phyloP scores from a whole-genome alignment of 805 yeast genomes.

The Tetrapisispora namnaoensis region DNA sequence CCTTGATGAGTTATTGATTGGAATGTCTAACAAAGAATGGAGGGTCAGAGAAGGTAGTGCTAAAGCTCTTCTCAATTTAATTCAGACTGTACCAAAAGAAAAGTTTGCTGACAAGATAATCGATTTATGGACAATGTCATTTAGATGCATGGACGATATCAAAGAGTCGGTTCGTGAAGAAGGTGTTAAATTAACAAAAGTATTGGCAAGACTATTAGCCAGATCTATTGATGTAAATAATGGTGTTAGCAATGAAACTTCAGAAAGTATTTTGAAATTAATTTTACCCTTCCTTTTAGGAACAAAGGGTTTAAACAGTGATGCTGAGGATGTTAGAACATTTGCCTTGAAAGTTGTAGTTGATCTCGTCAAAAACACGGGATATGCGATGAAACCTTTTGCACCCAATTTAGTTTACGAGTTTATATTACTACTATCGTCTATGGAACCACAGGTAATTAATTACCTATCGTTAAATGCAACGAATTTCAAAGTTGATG shows the following conservation, averaged over 20 bases:
- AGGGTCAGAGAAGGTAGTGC: slow-evolving; percentile 84
- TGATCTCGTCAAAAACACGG: slow-evolving; percentile 56
- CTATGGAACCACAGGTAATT: slow-evolving; percentile 82
- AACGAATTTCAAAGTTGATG: slow-evolving; percentile 67
- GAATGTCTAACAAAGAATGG: slow-evolving; percentile 85
- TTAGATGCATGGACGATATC: slow-evolving; percentile 85
- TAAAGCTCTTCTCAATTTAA: slow-evolving; percentile 55
- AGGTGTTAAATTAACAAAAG: slow-evolving; percentile 58
- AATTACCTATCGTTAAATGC: slow-evolving; percentile 84
- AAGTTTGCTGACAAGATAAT: slow-evolving; percentile 44
- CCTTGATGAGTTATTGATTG: slow-evolving; percentile 48
- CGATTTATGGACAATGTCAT: slow-evolving; percentile 78
- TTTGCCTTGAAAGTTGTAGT: slow-evolving; percentile 72
- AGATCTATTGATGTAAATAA: slow-evolving; percentile 42
- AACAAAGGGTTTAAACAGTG: slow-evolving; percentile 66
- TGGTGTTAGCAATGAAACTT: slow-evolving; percentile 32
- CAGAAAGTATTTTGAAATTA: slow-evolving; percentile 40
- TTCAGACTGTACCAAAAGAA: slow-evolving; percentile 48
- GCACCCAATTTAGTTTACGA: slow-evolving; percentile 61
- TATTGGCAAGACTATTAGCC: slow-evolving; percentile 53
- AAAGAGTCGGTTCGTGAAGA: slow-evolving; percentile 86
- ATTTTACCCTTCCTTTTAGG: slow-evolving; percentile 77
- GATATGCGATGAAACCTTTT: slow-evolving; percentile 52
- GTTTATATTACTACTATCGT: slow-evolving; percentile 63
- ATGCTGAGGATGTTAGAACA: slow-evolving; percentile 71